Conservation (phyloP, 176 grass and related monocot species). For the sorghum (Sorghum bicolor) region DNA sequence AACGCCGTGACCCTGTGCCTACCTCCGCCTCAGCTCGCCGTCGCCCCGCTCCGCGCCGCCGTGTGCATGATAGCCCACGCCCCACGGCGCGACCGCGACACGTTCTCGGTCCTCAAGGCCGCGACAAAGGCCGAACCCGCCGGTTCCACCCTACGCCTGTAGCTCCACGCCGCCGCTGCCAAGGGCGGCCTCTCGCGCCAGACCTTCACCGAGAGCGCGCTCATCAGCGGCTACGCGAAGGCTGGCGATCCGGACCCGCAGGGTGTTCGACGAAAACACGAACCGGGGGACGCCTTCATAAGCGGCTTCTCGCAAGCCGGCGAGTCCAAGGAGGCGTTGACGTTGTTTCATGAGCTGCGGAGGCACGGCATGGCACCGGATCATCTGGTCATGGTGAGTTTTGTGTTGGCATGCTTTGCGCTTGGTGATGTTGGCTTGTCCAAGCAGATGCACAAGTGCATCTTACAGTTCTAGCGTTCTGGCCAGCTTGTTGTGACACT, state of each 20-base stretch:
- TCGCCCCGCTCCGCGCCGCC: not conserved
- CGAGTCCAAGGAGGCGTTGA: conserved; percentile 10
- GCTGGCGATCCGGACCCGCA: conserved; percentile 5
- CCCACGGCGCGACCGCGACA: conserved; percentile 32
- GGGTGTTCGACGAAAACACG: conserved; percentile 46
- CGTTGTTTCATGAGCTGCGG: conserved; percentile 31
- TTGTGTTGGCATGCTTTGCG: conserved; percentile 18
- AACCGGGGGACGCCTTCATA: conserved; percentile 36
- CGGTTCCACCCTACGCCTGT: not conserved
- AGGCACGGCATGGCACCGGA: conserved; percentile 16
- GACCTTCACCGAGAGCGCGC: conserved; percentile 22
- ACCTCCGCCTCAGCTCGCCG: not conserved
- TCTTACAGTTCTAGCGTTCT: conserved; percentile 21
- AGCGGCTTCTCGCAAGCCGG: conserved; percentile 28
- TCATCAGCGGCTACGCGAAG: conserved; percentile 33
- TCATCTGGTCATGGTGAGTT: conserved; percentile 47
- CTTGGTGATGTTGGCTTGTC: conserved; percentile 32
- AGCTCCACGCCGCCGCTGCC: conserved; percentile 38
- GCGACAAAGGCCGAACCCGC: not conserved
- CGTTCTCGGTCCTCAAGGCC: conserved; percentile 48
- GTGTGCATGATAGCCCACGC: not conserved
- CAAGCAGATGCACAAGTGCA: conserved; percentile 44
- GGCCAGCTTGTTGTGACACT: conserved; percentile 35
- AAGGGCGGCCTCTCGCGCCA: conserved; percentile 4
- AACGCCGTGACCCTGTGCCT: conserved; percentile 23